These are phyloP conservation scores for Ustilago loliicola DNA, from an alignment of 1,284 basidiomycete species.

Conservation along the genomic window DNA sequence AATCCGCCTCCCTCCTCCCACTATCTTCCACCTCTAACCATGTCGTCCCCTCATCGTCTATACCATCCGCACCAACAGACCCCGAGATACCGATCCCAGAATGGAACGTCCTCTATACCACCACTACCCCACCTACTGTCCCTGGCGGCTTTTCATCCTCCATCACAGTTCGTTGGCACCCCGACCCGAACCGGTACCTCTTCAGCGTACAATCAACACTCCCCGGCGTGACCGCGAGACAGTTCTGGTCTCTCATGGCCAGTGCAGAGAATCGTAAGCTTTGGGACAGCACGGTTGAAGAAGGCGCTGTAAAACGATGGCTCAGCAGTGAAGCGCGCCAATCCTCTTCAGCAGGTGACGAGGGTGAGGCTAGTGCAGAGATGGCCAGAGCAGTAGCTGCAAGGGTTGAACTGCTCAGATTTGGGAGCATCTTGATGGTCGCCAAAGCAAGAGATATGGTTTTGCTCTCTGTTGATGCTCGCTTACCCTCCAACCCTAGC, in stretches of 20 bases:
- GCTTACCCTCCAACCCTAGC: conserved; percentile 35
- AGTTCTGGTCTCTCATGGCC: conserved; percentile 67
- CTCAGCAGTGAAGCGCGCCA: conserved; percentile 22
- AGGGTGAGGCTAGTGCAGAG: conserved; percentile 4
- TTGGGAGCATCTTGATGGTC: conserved; percentile 66
- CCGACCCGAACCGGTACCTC: conserved; percentile 49
- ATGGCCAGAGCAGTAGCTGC: conserved; percentile 37
- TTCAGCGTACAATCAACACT: conserved; percentile 60
- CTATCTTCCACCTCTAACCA: conserved; percentile 5
- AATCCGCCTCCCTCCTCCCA: conserved; percentile 37
- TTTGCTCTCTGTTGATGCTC: conserved; percentile 56
- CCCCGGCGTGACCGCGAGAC: conserved; percentile 51
- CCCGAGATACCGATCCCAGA: conserved; percentile 50
- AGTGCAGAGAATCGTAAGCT: conserved; percentile 57
- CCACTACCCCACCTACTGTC: conserved; percentile 26
- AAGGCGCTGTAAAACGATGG: conserved; percentile 50
- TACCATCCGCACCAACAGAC: conserved; percentile 19
- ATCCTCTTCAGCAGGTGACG: not conserved
- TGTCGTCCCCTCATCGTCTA: conserved; percentile 14
- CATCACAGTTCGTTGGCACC: conserved; percentile 58
- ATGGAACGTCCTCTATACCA: conserved; percentile 55
- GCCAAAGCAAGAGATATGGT: conserved; percentile 63
- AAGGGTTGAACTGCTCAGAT: conserved; percentile 53
- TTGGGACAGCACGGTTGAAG: conserved; percentile 59
- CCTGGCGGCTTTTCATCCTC: conserved; percentile 44